Base-by-base conservation (phyloP, 2,329 filamentous ascomycete genomes). In the Epichloe baconii region DNA sequence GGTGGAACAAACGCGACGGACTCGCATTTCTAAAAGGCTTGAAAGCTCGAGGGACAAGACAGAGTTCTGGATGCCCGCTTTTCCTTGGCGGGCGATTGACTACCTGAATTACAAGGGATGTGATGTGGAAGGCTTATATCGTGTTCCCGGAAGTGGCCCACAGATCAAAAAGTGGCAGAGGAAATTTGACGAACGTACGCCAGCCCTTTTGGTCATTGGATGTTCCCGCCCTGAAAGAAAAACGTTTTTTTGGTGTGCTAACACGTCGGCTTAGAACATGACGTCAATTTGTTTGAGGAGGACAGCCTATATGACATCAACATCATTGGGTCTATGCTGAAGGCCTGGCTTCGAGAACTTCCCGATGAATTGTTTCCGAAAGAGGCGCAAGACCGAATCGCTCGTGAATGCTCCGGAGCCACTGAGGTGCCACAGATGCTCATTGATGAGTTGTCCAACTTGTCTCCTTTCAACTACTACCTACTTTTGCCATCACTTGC, bases 401-500 rank as follows among this genome's bases (percentile, higher is more conserved):
- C 87, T 23, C 78, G 84, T 57, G 83, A 94, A 65, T 94, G 88
- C 63, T 78, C 81, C 49, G 86, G 86, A 11, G 80, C 87, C 43
- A 87, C 86, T 48, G 80, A 79, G 45, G 89, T 91, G 5, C 90
- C 91, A 0, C 86, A 94, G 63, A 66, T 93, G 67, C 78, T 97
- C 52, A 83, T 94, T 58, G 89, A 96, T 57, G 88, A 95, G 66
- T 80, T 97, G 3, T 95, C 91, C 1, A 90, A 88, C 59, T 76
- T 97, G n/a, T 87, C 91, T 6, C 91, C 91, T 0, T 96, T 93
- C 74, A 95, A 96, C 70, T 97, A 97, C 70, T 96, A 97, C 64
- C 83, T 97, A 14, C 81, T 97, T 5, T 97, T 65, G 91, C 91
- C 60, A 95, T 96, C 59, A 97, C 91, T 36, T 96, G 91, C 68